These are phyloP conservation scores for Torrubiella hemipterigena DNA, from an alignment of 2,329 filamentous ascomycete species.

Conservation along the genomic window DNA sequence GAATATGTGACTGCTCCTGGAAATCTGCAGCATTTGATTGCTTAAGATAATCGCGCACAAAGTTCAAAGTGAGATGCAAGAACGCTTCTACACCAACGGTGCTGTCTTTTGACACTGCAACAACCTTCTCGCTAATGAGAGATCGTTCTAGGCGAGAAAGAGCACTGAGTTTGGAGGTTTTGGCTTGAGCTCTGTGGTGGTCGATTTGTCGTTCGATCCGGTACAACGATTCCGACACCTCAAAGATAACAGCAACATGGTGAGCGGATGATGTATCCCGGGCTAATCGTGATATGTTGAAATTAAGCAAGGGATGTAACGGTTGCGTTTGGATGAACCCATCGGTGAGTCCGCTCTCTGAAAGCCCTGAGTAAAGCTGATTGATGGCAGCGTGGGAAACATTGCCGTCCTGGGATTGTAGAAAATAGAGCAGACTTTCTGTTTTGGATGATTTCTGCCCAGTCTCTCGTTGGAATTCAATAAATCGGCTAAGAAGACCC, in stretches of 20 bases:
- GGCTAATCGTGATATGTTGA: slow-evolving; percentile 31
- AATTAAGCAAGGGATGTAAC: slow-evolving; percentile 48
- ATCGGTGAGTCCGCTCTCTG: slow-evolving; percentile 10
- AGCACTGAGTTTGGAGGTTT: slow-evolving; percentile 35
- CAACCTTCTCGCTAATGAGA: slow-evolving; percentile 38
- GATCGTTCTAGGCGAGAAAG: slow-evolving; percentile 52
- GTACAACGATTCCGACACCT: slow-evolving; percentile 34
- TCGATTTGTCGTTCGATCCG: slow-evolving; percentile 28
- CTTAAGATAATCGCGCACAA: slow-evolving; percentile 31
- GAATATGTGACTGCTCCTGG: slow-evolving; percentile 17
- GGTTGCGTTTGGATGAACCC: slow-evolving; percentile 24
- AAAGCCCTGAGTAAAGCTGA: slow-evolving; percentile 21
- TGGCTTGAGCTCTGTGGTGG: slow-evolving; percentile 26
- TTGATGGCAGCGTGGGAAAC: slow-evolving; percentile 19
- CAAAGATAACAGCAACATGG: slow-evolving; percentile 39
- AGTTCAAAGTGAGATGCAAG: slow-evolving; percentile 28
- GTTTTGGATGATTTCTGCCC: slow-evolving; percentile 9
- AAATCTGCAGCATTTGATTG: slow-evolving; percentile 6
- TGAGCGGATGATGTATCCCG: slow-evolving; percentile 33
- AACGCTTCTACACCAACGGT: slow-evolving; percentile 43
- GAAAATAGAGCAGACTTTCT: slow-evolving; percentile 13
- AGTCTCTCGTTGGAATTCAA: no score
- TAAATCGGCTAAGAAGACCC: slow-evolving; percentile 21
- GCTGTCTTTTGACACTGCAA: slow-evolving; percentile 47
- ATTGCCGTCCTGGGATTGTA: slow-evolving; percentile 19